These are phyloP conservation scores for Skeletonema marinoi DNA, from an alignment of 108 stramenopile genomes.

Conservation along the genomic window DNA sequence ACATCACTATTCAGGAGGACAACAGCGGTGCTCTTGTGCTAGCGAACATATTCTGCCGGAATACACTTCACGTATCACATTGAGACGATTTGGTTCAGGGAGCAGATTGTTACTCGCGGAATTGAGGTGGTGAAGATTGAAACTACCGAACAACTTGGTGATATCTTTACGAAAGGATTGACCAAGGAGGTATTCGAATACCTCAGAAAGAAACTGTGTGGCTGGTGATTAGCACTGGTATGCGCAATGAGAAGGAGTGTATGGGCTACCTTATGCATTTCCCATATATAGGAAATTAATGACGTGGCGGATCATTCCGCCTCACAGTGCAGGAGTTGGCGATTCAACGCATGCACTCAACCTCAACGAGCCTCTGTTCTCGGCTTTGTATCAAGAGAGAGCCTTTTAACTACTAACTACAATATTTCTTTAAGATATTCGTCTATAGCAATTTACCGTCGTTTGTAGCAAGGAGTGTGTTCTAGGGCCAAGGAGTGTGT, in stretches of 20 bases:
- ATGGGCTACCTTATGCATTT: too few relatives aligned
- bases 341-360: too few relatives aligned
- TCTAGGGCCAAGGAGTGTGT: too few relatives aligned
- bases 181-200: not conserved
- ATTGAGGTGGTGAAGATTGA: not conserved
- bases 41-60: slow-evolving; percentile 7
- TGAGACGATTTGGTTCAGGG: not conserved
- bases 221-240: not conserved
- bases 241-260: not conserved
- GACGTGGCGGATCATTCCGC: too few relatives aligned
- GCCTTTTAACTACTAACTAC: too few relatives aligned
- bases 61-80: not conserved
- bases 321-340: too few relatives aligned
- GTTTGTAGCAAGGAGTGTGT: too few relatives aligned
- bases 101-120: not conserved
- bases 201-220: not conserved
- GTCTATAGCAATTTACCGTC: too few relatives aligned
- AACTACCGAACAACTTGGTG: not conserved
- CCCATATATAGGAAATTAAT: too few relatives aligned
- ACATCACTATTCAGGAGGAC: slow-evolving; percentile 49
- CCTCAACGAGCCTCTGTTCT: too few relatives aligned
- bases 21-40: slow-evolving; percentile 49
- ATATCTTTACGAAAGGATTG: not conserved
- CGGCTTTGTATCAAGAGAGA: too few relatives aligned
- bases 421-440: too few relatives aligned